A percentile compares a stretch with the other conserved stretches of the same genome.
Conservation (phyloP, 2,329 filamentous ascomycete species). For the Ceratocystis ficicola region DNA sequence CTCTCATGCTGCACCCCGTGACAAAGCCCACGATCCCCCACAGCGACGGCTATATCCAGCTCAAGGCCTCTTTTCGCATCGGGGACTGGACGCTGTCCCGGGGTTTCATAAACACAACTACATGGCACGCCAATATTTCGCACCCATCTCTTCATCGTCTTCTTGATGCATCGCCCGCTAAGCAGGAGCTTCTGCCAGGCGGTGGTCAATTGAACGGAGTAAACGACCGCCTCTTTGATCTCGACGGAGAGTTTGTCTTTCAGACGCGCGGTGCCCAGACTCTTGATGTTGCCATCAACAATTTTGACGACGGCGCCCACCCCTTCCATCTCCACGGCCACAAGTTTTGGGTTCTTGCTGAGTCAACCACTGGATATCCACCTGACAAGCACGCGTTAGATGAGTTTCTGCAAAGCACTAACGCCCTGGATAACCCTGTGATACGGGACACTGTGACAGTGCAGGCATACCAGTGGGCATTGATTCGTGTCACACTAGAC, state of each 20-base stretch:
- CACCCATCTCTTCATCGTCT: slow-evolving; percentile 31
- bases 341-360: slow-evolving; percentile 36
- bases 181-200: slow-evolving; percentile 16
- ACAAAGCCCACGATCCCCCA: slow-evolving; percentile 30
- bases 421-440: slow-evolving; percentile 28
- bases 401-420: slow-evolving; percentile 25
- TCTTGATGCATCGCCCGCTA: slow-evolving; percentile 24
- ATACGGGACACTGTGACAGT: slow-evolving; percentile 38
- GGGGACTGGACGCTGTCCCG: slow-evolving; percentile 41
- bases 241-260: slow-evolving; percentile 33
- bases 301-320: slow-evolving; percentile 29
- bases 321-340: slow-evolving; percentile 45
- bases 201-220: slow-evolving; percentile 25
- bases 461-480: slow-evolving; percentile 42
- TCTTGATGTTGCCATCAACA: slow-evolving; percentile 30
- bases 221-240: slow-evolving; percentile 28
- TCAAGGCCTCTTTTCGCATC: slow-evolving; percentile 45
- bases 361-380: slow-evolving; percentile 30
- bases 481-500: slow-evolving; percentile 44
- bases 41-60: slow-evolving; percentile 33
- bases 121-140: slow-evolving; percentile 34
- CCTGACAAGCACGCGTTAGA: slow-evolving; percentile 26
- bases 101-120: slow-evolving; percentile 43
- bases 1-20: slow-evolving; percentile 34
- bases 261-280: slow-evolving; percentile 41